Percentiles rank a stretch among this genome's conserved stretches.
Evolutionary conservation across 129 eudicot genomes (phyloP).

Genomic region (carrot (Daucus carota)): DNA sequence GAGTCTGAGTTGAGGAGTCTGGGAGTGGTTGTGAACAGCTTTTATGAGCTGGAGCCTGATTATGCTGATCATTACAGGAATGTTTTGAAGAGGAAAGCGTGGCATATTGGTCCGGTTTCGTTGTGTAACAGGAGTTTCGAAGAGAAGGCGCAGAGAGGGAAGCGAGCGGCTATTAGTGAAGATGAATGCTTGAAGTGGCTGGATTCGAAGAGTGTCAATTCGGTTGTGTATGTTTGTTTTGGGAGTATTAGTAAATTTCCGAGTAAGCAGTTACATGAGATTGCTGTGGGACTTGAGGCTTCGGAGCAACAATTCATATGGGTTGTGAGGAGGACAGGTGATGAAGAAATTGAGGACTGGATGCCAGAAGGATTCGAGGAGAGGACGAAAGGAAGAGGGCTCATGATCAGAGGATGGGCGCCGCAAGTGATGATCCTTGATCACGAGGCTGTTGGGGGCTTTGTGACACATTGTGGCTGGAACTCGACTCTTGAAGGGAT

Average conservation of each 20-base stretch:
- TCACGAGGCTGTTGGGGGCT: slow-evolving; percentile 40
- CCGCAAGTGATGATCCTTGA: slow-evolving; percentile 49
- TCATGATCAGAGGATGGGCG: slow-evolving; percentile 56
- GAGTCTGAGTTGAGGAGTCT: slow-evolving; percentile 36
- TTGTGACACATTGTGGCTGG: slow-evolving; percentile 64
- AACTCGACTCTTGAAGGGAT: slow-evolving; percentile 51
- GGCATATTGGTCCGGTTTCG: slow-evolving; percentile 68
- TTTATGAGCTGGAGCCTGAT: slow-evolving; percentile 55
- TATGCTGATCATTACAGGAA: slow-evolving; percentile 39
- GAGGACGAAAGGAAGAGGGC: slow-evolving; percentile 33
- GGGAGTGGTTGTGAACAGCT: slow-evolving; percentile 56
- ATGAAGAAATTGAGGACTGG: slow-evolving; percentile 17
- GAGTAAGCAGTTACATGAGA: slow-evolving; percentile 38
- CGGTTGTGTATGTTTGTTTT: slow-evolving; percentile 58
- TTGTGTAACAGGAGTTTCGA: slow-evolving; percentile 25
- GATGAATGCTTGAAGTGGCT: slow-evolving; percentile 59
- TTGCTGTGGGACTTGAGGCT: slow-evolving; percentile 54
- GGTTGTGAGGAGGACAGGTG: slow-evolving; percentile 29
- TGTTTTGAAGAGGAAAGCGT: slow-evolving; percentile 38
- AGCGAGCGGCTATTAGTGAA: slow-evolving; percentile 14
- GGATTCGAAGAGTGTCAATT: slow-evolving; percentile 28
- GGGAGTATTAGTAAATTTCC: slow-evolving; percentile 31
- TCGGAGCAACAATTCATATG: slow-evolving; percentile 43
- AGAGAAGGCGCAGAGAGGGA: slow-evolving; percentile 42
- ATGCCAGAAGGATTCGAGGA: slow-evolving; percentile 41